A percentile compares a stretch with the other conserved stretches of the same genome.
Evolutionary conservation across 345 rosid genomes (phyloP).

Genomic region (Erysimum cheiranthoides): DNA sequence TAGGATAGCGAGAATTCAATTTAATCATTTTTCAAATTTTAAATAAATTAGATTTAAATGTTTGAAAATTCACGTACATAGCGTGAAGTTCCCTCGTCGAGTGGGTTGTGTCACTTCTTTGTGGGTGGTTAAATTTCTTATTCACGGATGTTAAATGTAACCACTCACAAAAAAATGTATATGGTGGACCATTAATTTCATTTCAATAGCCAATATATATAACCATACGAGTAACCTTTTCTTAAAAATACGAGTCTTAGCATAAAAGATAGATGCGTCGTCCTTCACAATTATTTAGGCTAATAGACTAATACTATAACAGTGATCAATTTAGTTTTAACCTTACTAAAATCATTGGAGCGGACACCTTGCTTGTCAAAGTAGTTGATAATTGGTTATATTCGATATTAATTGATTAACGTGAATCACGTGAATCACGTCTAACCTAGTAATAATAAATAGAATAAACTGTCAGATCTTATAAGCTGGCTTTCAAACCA

Average conservation of each 20-base stretch:
- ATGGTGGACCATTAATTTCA: constrained; percentile 30
- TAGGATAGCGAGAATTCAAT: constrained; percentile 7
- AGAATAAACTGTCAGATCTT: constrained; percentile 13
- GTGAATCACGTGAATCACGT: constrained; percentile 40
- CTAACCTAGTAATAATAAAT: constrained; percentile 8
- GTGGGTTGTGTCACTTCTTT: constrained; percentile 24
- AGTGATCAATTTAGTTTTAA: background rate
- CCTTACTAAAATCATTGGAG: constrained; percentile 14
- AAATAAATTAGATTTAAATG: background rate
- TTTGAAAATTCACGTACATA: constrained; percentile 19
- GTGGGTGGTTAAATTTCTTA: constrained; percentile 22
- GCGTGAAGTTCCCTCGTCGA: constrained; percentile 26
- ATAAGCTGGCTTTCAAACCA: constrained; percentile 11
- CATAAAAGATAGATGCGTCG: constrained; percentile 17
- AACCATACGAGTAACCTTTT: background rate
- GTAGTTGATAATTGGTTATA: background rate
- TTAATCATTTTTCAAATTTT: constrained; percentile 5
- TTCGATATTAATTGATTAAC: constrained; percentile 17
- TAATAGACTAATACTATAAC: background rate
- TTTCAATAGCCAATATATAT: background rate
- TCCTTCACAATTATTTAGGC: background rate
- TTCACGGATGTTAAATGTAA: constrained; percentile 35
- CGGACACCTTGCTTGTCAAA: constrained; percentile 8
- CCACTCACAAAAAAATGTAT: constrained; percentile 9
- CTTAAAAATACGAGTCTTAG: background rate